phyloP scores from a whole-genome alignment of 176 grass and related monocot genomes.

The Cymbopogon citratus region DNA sequence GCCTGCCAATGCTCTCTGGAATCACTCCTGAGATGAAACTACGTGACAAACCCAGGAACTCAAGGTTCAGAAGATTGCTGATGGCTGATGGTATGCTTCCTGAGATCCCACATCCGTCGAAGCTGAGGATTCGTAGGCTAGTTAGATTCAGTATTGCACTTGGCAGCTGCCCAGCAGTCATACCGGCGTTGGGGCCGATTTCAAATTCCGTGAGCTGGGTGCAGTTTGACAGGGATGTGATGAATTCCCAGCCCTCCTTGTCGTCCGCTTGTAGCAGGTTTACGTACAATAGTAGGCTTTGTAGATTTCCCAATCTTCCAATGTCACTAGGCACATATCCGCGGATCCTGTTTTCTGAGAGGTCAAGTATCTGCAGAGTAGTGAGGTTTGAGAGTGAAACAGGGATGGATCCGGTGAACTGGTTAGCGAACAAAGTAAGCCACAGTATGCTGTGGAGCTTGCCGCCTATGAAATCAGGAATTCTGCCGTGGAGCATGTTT shows the following conservation, averaged over 20 bases:
- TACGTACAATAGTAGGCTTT: accelerated
- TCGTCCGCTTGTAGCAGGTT: not conserved
- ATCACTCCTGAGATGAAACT: not conserved
- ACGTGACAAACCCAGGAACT: not conserved
- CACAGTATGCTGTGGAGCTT: not conserved
- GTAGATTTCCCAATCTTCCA: not conserved
- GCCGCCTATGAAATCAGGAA: not conserved
- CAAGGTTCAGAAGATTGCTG: not conserved
- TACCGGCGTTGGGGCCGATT: not conserved
- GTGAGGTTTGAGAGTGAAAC: not conserved
- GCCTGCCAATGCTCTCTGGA: not conserved
- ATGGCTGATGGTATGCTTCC: not conserved
- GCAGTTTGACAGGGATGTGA: not conserved
- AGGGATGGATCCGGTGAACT: not conserved
- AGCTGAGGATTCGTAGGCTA: not conserved
- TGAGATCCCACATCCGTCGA: not conserved
- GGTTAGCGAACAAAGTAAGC: accelerated
- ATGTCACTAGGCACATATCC: not conserved
- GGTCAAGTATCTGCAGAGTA: not conserved
- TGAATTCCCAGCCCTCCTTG: not conserved
- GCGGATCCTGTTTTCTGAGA: not conserved
- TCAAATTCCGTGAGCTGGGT: not conserved
- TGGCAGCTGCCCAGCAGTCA: not conserved
- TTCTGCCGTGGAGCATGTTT: not conserved
- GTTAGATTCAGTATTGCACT: not conserved